Base-by-base conservation (phyloP, 345 rosid species). In the Rhodamnia argentea region DNA sequence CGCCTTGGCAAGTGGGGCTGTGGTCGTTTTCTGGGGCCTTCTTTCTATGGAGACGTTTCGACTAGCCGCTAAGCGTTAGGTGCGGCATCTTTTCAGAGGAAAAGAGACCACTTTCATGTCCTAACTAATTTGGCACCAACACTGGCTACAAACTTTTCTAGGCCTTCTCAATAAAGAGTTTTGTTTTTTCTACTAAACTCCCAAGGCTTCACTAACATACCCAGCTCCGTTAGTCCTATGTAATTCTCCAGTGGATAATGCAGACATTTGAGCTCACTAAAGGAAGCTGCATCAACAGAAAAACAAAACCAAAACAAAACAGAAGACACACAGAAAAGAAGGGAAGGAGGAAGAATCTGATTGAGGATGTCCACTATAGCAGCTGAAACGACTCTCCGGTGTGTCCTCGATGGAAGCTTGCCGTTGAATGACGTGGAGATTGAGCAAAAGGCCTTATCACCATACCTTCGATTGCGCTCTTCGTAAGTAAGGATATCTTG, bases 401-500 rank as follows among this genome's bases (percentile, higher is more conserved):
- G 88, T 42, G 75, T 82, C 58, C 64, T 78, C 58, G 81, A 76
- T 23, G 51, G 84, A 52, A 60, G 89, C 87, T 44, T 88, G 23
- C 6, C 4, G 51, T 5, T 20, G 13, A 42, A 76, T 14, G 85
- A 88, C 54, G 18, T 32, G 52, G 87, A 70, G 58, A n/a, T 88
- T 18, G 58, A 84, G 64, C n/a, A 74, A 44, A 37, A 76, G 89
- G 60, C 87, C 87, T 1, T 83, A 86, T 56, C 89, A 85, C 84
- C 76, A 82, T 11, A 88, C 74, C 85, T 85, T 86, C 84, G n/a
- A 75, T 13, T 85, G 87, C 82, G 87, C 82, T 37, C 86, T 88
- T 6, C 87, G 83, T 70, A 42, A 76, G 47, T 3, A 51, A 51
- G 52, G 52, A 51, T 51, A 51, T 12, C 52, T 51, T 12, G 52